Evolutionary conservation across 768 basidiomycete genomes (phyloP), one percentile per base, ranked within the genome.

Genomic region (Lactarius hengduanensis): DNA sequence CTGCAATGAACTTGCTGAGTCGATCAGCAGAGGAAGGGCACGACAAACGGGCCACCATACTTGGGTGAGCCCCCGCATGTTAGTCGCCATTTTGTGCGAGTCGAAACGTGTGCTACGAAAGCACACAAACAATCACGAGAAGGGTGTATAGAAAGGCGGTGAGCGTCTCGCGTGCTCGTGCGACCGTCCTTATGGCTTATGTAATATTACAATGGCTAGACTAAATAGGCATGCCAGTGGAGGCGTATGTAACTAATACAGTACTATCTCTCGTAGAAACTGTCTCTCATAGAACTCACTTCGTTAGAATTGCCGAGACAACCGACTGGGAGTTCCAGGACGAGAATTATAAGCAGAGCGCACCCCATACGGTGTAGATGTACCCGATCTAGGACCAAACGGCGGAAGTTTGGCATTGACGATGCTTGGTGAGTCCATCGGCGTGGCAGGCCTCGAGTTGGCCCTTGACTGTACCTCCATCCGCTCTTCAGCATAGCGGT

Each of bases 21-120:
- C 74, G 50, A 59, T 68, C 62, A 64, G 38, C 55, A 54, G 47
- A 13, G 20, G 18, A 54, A 30, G 20, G 22, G 11, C 22, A 40
- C 3, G 38, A 58, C 50, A 20, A 61, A 11, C 9, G 9, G 55
- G 58, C n/a, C 55, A 57, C 71, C 86, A 72, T 66, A 91, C 94
- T 84, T 96, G 94, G 65, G 94, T 96, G 63, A 97, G 81, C 53
- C 94, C 94, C 65, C 94, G 85, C 94, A 96, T 96, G 65, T 80
- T 86, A 66, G 92, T 85, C 66, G 94, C 94, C 95, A 96, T 97
- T 34, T 59, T 73, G 72, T 53, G 26, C 9, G 47, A 55, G 22
- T 40, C 34, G 30, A 57, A 16, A 28, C 30, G 57, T 58, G 47
- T 41, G 60, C 40, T 40, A 38, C 38, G 15, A 40, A 15, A 15